Conservation (phyloP, 495 filamentous ascomycete genomes). For the Diplogelasinospora grovesii region DNA sequence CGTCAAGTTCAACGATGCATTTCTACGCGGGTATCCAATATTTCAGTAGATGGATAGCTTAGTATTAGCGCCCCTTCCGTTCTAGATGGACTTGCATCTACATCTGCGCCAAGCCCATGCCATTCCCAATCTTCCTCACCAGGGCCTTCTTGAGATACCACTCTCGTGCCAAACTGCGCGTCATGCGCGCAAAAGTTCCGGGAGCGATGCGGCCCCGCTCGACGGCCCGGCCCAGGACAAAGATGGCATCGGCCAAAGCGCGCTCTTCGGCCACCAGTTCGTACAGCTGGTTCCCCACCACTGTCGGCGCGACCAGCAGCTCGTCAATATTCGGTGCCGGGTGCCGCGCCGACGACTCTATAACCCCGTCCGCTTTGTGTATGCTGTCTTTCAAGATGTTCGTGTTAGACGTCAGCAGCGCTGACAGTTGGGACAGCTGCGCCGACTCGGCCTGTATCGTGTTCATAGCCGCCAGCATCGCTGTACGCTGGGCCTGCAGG, state of each 20-base stretch:
- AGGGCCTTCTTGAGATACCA: conserved; percentile 86
- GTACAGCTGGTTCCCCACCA: conserved; percentile 89
- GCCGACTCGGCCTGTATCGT: conserved; percentile 65
- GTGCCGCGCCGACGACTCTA: conserved; percentile 53
- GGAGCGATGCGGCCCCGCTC: conserved; percentile 73
- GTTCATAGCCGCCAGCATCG: conserved; percentile 60
- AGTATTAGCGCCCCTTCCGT: too few species aligned
- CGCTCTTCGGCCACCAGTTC: conserved; percentile 78
- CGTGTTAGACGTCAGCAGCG: conserved; percentile 69
- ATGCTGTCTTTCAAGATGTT: conserved; percentile 68
- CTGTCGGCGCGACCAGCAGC: conserved; percentile 84
- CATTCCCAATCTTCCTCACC: conserved; percentile 77
- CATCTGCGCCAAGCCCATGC: conserved; percentile 67
- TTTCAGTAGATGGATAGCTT: too few species aligned
- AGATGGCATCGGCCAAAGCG: conserved; percentile 76
- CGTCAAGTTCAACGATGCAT: too few species aligned
- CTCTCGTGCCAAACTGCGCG: conserved; percentile 75
- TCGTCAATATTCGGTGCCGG: conserved; percentile 65
- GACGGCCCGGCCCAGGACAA: conserved; percentile 73
- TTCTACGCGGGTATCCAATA: too few species aligned
- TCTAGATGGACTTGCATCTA: too few species aligned
- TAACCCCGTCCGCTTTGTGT: conserved; percentile 69
- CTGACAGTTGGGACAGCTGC: conserved; percentile 59
- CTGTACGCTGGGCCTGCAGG: conserved; percentile 69
- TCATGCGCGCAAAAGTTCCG: conserved; percentile 79